Percentiles rank a stretch among this genome's conserved stretches.
These are phyloP conservation scores for Penicillium carneum DNA, from an alignment of 2,329 filamentous ascomycete genomes.

Conservation along the genomic window DNA sequence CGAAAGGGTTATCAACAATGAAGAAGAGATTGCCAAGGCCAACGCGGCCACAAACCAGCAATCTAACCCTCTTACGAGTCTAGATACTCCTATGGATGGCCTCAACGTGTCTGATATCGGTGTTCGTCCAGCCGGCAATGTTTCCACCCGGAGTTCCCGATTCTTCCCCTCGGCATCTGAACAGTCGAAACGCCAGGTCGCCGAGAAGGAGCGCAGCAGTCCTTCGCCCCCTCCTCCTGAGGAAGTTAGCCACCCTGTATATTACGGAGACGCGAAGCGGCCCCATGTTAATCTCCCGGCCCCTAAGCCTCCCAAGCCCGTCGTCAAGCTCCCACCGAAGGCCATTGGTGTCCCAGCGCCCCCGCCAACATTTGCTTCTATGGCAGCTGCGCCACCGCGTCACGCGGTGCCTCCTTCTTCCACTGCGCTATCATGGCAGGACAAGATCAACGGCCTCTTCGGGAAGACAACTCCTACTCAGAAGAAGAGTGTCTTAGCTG, in stretches of 20 bases:
- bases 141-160: conserved; percentile 54
- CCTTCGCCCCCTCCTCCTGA: conserved; percentile 66
- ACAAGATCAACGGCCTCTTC: conserved; percentile 79
- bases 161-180: conserved; percentile 57
- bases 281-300: conserved; percentile 66
- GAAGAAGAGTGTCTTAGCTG: conserved; percentile 63
- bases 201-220: conserved; percentile 48
- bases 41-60: conserved; percentile 27
- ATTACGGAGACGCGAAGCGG: conserved; percentile 57
- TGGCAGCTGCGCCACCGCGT: conserved; percentile 51
- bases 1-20: conserved; percentile 32
- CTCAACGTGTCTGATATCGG: neutral
- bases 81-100: conserved; percentile 40
- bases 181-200: conserved; percentile 43
- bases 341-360: conserved; percentile 53
- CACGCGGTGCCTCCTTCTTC: conserved; percentile 52
- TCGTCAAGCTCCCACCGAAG: conserved; percentile 80
- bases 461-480: conserved; percentile 64
- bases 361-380: conserved; percentile 56
- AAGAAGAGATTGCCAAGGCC: conserved; percentile 3
- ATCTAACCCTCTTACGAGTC: conserved; percentile 43
- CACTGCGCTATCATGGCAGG: conserved; percentile 72
- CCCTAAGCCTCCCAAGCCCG: conserved; percentile 72
- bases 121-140: conserved; percentile 42
- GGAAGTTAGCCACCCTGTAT: conserved; percentile 62